Percentiles rank a stretch among this genome's conserved stretches.
Evolutionary conservation across 768 basidiomycete genomes (phyloP).

Genomic region (Trametes punicea): DNA sequence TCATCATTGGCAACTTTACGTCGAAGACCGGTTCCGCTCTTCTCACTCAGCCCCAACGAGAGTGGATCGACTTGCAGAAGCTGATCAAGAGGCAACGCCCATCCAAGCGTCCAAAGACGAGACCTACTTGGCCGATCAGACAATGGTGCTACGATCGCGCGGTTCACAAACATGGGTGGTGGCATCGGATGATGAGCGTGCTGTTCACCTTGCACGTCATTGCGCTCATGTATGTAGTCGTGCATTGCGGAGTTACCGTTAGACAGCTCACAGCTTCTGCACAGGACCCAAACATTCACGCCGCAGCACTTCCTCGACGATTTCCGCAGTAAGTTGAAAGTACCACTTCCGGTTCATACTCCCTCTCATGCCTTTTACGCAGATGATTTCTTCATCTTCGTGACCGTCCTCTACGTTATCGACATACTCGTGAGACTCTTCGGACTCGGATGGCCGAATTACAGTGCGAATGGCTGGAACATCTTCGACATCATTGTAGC

Average conservation of each 20-base stretch:
- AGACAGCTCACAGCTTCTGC: not conserved
- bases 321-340: constrained; percentile 54
- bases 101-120: constrained; percentile 69
- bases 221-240: constrained; percentile 64
- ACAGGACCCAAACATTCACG: constrained; percentile 78
- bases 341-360: not conserved
- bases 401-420: constrained; percentile 69
- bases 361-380: not conserved
- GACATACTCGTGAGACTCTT: constrained; percentile 77
- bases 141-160: constrained; percentile 93
- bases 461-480: constrained; percentile 92
- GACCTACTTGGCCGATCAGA: constrained; percentile 53
- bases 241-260: not conserved
- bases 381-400: constrained; percentile 76
- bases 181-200: constrained; percentile 76
- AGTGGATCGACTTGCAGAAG: constrained; percentile 93
- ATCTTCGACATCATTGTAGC: constrained; percentile 83
- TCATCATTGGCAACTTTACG: constrained; percentile 94
- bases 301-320: constrained; percentile 46
- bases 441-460: constrained; percentile 83
- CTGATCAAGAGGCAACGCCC: constrained; percentile 84
- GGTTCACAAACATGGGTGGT: constrained; percentile 89
- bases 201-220: constrained; percentile 81
- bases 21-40: constrained; percentile 84
- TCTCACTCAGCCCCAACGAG: constrained; percentile 80